Percentiles rank a stretch among this genome's conserved stretches.
These are phyloP conservation scores for Esteya vermicola DNA, from an alignment of 2,329 filamentous ascomycete genomes.

Conservation along the genomic window DNA sequence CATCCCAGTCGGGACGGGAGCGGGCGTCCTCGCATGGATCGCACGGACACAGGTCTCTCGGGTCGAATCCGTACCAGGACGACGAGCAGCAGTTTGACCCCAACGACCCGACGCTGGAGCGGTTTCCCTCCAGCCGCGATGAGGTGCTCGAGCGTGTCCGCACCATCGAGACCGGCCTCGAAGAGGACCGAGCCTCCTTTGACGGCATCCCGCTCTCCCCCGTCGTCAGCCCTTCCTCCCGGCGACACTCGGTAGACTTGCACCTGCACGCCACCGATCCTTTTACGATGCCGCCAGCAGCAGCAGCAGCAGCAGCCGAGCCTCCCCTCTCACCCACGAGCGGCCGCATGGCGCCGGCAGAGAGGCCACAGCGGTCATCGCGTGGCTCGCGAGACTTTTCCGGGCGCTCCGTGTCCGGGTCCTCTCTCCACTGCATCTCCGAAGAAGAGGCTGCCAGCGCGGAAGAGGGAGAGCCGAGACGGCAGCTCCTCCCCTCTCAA, in stretches of 20 bases:
- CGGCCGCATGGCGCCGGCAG: too few species aligned
- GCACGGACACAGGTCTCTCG: too few species aligned
- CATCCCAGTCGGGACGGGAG: too few species aligned
- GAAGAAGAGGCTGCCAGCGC: conserved; percentile 1
- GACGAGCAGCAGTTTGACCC: conserved; percentile 22
- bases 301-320: not conserved
- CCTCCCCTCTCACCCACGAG: too few species aligned
- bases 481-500: not conserved
- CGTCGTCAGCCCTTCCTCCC: conserved; percentile 18
- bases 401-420: not conserved
- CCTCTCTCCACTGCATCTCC: not conserved
- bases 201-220: conserved; percentile 23
- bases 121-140: conserved; percentile 28
- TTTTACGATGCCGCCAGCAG: too few species aligned
- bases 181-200: conserved; percentile 23
- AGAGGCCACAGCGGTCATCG: too few species aligned
- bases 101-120: conserved; percentile 33
- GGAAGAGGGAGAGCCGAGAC: not conserved
- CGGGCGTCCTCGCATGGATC: too few species aligned
- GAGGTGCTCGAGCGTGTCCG: conserved; percentile 31
- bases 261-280: conserved; percentile 18
- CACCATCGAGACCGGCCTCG: conserved; percentile 28
- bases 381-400: not conserved
- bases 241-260: conserved; percentile 21
- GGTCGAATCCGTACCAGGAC: too few species aligned